These are phyloP conservation scores for Fusarium humuli DNA, from an alignment of 2,329 filamentous ascomycete genomes.

Conservation along the genomic window DNA sequence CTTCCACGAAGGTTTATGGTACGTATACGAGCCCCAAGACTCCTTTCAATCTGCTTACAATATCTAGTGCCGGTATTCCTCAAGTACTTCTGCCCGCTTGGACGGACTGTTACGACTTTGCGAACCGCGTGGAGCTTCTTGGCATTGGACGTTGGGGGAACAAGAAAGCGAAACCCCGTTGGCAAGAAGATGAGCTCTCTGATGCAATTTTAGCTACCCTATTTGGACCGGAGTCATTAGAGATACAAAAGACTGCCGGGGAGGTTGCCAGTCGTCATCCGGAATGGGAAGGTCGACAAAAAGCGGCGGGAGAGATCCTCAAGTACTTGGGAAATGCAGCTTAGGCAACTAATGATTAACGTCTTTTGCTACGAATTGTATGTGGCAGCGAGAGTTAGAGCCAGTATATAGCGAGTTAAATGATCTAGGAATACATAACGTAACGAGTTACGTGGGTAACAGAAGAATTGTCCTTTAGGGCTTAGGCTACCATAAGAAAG, in stretches of 20 bases:
- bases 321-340: background rate
- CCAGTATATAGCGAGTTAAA: too few relatives aligned
- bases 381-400: too few relatives aligned
- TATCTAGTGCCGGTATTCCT: background rate
- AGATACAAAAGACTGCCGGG: background rate
- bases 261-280: background rate
- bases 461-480: background rate
- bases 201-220: background rate
- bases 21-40: too few relatives aligned
- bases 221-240: rapidly evolving
- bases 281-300: background rate
- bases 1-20: background rate
- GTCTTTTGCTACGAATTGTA: too few relatives aligned
- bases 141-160: background rate
- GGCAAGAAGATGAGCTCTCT: background rate
- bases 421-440: too few relatives aligned
- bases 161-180: background rate
- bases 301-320: background rate
- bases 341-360: background rate
- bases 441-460: too few relatives aligned
- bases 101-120: background rate
- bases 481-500: background rate
- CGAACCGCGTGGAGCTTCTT: background rate
- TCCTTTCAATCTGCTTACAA: too few relatives aligned
- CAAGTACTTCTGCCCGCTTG: background rate